Percentiles rank a stretch among this genome's conserved stretches.
phyloP scores from a whole-genome alignment of 1,284 basidiomycete species.

The Phellinidium pouzarii region DNA sequence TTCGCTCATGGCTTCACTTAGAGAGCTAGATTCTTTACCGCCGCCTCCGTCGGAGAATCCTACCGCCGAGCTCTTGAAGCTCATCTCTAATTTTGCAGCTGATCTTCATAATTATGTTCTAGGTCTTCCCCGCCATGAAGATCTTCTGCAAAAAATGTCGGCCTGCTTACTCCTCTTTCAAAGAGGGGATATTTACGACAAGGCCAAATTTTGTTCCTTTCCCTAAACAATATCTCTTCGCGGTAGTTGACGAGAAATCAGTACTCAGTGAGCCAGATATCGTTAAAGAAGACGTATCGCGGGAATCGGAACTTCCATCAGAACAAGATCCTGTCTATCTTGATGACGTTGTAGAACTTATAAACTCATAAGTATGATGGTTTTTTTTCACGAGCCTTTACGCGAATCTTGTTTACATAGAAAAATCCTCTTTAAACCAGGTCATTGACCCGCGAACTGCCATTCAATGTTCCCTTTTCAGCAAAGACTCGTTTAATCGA shows the following conservation, averaged over 20 bases:
- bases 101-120: background rate
- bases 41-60: slow-evolving; percentile 23
- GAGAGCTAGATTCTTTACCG: slow-evolving; percentile 22
- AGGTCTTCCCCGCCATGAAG: background rate
- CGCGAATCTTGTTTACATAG: background rate
- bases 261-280: background rate
- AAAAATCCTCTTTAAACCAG: slow-evolving; percentile 18
- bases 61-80: slow-evolving; percentile 8
- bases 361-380: slow-evolving; percentile 27
- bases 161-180: background rate
- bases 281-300: slow-evolving; percentile 10
- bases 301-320: background rate
- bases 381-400: background rate
- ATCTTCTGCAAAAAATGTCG: background rate
- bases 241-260: slow-evolving; percentile 1
- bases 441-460: slow-evolving; percentile 31
- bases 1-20: slow-evolving; percentile 17
- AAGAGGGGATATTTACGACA: background rate
- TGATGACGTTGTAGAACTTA: slow-evolving; percentile 28
- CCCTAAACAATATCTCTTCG: slow-evolving; percentile 9
- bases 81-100: background rate
- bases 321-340: slow-evolving; percentile 23
- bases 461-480: slow-evolving; percentile 29
- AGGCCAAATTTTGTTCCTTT: slow-evolving; percentile 3
- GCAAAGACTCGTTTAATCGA: slow-evolving; percentile 27